These are phyloP conservation scores for Coniferiporia sulphurascens DNA, from an alignment of 1,284 basidiomycete genomes.

Conservation along the genomic window DNA sequence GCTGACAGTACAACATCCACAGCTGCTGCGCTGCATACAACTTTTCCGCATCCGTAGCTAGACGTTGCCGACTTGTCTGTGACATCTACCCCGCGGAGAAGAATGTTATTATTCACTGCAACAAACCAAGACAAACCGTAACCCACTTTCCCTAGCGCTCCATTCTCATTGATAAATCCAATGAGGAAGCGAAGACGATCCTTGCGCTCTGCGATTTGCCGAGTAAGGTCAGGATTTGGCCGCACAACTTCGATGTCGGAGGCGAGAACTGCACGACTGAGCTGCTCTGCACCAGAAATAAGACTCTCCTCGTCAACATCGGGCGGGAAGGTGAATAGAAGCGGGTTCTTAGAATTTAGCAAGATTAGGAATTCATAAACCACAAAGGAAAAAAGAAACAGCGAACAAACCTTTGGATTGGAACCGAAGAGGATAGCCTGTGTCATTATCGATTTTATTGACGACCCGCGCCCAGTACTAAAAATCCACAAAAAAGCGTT, in stretches of 20 bases:
- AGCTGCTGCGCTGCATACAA: constrained; percentile 78
- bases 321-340: constrained; percentile 79
- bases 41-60: constrained; percentile 88
- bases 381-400: background rate
- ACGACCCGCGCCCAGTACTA: constrained; percentile 57
- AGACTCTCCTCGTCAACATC: constrained; percentile 76
- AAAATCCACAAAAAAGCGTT: background rate
- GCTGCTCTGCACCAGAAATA: constrained; percentile 73
- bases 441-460: constrained; percentile 81
- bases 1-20: constrained; percentile 80
- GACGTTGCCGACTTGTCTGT: constrained; percentile 66
- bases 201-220: constrained; percentile 74
- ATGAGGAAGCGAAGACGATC: constrained; percentile 79
- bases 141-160: constrained; percentile 65
- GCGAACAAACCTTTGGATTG: constrained; percentile 45
- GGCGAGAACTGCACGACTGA: constrained; percentile 69
- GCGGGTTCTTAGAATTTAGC: constrained; percentile 57
- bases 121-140: background rate
- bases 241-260: constrained; percentile 75
- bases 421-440: constrained; percentile 84
- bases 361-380: constrained; percentile 14
- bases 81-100: constrained; percentile 57
- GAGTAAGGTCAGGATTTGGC: constrained; percentile 74
- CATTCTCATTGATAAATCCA: constrained; percentile 83
- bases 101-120: background rate